Evolutionary conservation across 1,139 yeast species (phyloP), one percentile per base, ranked within the genome.

Genomic region (Geotrichum carabidarum): DNA sequence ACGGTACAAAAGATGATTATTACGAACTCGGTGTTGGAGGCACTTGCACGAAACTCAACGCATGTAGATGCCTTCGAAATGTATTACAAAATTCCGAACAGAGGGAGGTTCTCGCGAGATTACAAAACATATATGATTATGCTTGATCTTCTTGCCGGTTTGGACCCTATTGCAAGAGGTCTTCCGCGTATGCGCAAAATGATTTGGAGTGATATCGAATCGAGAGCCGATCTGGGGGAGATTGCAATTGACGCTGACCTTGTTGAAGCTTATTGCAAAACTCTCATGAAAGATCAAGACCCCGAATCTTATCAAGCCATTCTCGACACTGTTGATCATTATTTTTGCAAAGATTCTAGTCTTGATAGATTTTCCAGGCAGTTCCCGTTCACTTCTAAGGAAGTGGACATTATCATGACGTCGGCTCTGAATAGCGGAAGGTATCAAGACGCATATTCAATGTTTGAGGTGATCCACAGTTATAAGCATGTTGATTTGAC

Each of bases 61-160:
- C 46, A 37, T 3, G 38, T 4, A 18, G 34, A 50, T 14, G 38
- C 53, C 2, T 32, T 31, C 40, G 53, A 44, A 8, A 44, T 50
- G 37, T 50, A 44, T 30, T 18, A 31, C 14, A 11, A 34, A 15
- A 44, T 50, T 17, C 53, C 53, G 9, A 38, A 42, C 12, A 8
- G 17, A 9, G 53, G 53, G 1, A 27, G 22, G n/a, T 38, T 50
- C 22, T 38, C 49, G 2, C 44, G 53, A 50, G 53, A 50, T 32
- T 14, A 41, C 40, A 38, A 37, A 8, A 50, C 50, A 9, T 50
- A 50, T 31, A 17, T 44, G 17, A 38, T 48, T 6, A 44, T 50
- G 38, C 37, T 50, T 9, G 40, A 50, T 22, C 38, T 43, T n/a
- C 15, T 50, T 14, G 44, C 48, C 18, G 22, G 45, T 18, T n/a